phyloP scores from a whole-genome alignment of 495 filamentous ascomycete genomes.

The Penicillium bovifimosum region DNA sequence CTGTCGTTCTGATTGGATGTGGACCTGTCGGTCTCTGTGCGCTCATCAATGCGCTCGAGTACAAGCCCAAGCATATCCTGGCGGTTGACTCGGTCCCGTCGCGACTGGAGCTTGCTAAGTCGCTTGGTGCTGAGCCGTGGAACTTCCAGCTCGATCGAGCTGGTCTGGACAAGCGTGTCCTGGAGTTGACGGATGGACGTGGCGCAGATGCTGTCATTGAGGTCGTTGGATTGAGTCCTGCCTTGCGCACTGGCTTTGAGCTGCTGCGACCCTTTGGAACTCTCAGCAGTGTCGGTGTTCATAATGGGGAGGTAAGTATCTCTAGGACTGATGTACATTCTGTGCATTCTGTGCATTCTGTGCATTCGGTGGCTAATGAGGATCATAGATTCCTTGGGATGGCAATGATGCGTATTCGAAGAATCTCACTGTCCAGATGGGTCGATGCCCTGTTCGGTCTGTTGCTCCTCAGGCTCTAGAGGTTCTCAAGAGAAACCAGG shows the following conservation, averaged over 20 bases:
- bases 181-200: conserved; percentile 72
- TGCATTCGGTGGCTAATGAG: background rate
- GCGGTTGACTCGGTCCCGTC: conserved; percentile 80
- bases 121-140: conserved; percentile 78
- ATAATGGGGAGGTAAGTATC: conserved; percentile 69
- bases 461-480: conserved; percentile 75
- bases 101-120: conserved; percentile 69
- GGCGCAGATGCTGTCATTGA: conserved; percentile 92
- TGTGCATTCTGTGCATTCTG: too few species aligned
- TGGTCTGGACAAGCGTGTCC: conserved; percentile 62
- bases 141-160: conserved; percentile 70
- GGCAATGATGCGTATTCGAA: conserved; percentile 83
- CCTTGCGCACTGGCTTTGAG: conserved; percentile 78
- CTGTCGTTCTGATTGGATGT: conserved; percentile 80
- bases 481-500: conserved; percentile 74
- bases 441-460: conserved; percentile 83
- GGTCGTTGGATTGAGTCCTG: conserved; percentile 81
- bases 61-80: conserved; percentile 73
- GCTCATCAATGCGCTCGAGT: conserved; percentile 74
- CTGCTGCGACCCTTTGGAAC: conserved; percentile 80
- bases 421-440: conserved; percentile 89
- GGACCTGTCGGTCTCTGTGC: conserved; percentile 88
- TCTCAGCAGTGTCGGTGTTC: conserved; percentile 87
- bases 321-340: background rate
- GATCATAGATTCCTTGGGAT: conserved; percentile 68